phyloP scores from a whole-genome alignment of 768 basidiomycete genomes.

The Cubamyces sp. region DNA sequence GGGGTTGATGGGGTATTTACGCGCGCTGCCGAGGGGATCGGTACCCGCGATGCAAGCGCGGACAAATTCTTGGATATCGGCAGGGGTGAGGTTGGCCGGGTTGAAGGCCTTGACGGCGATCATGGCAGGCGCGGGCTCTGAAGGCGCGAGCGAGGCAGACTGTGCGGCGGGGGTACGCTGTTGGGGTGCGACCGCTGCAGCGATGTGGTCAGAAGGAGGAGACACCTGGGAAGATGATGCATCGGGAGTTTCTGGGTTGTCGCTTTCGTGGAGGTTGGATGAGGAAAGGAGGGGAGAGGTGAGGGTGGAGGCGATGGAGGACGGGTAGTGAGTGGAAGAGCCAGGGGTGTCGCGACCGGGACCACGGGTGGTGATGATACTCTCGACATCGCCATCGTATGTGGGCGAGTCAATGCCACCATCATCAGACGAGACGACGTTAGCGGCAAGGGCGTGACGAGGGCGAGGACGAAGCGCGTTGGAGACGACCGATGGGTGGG shows the following conservation, averaged over 20 bases:
- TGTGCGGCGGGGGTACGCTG: constrained; percentile 11
- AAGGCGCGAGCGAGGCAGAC: constrained; percentile 22
- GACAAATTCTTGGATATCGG: constrained; percentile 83
- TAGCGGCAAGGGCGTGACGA: constrained; percentile 29
- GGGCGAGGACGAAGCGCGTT: constrained; percentile 15
- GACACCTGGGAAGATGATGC: constrained; percentile 12
- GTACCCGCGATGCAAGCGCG: constrained; percentile 75
- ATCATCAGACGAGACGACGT: constrained; percentile 64
- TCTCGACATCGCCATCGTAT: constrained; percentile 90
- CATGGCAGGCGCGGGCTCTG: constrained; percentile 30
- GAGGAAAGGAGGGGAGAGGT: constrained; percentile 22
- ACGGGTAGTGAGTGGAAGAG: constrained; percentile 28
- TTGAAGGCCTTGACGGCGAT: constrained; percentile 48
- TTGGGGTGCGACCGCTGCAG: constrained; percentile 1
- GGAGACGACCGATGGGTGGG: constrained; percentile 3
- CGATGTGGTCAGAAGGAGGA: background rate
- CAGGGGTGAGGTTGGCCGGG: constrained; percentile 66
- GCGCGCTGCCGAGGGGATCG: constrained; percentile 41
- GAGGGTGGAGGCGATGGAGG: constrained; percentile 28
- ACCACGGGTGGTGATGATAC: constrained; percentile 63
- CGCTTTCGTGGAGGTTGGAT: constrained; percentile 18
- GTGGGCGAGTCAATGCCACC: constrained; percentile 85
- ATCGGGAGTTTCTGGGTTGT: constrained; percentile 18
- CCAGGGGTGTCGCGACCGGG: constrained; percentile 34
- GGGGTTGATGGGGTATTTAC: constrained; percentile 79